phyloP scores from a whole-genome alignment of 225 moss, liverwort and hornwort genomes.

The Sphagnum tenellum region DNA sequence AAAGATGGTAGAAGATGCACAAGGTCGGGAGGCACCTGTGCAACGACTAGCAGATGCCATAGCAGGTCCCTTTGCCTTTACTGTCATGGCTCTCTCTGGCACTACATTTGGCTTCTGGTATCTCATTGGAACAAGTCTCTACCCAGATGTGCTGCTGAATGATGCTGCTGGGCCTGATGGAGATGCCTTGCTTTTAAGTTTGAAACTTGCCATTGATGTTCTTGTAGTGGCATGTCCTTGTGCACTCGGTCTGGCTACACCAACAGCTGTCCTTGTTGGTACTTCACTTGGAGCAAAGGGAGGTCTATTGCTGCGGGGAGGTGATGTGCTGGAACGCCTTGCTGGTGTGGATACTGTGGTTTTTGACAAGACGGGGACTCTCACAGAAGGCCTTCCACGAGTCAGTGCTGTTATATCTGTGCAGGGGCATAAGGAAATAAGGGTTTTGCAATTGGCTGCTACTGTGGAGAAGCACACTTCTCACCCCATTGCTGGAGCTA shows the following conservation, averaged over 20 bases:
- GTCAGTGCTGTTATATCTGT: slow-evolving; percentile 51
- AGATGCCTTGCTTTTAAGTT: slow-evolving; percentile 60
- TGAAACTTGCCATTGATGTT: slow-evolving; percentile 90
- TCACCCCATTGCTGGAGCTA: slow-evolving; percentile 79
- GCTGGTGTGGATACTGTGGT: slow-evolving; percentile 64
- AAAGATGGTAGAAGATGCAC: slow-evolving; percentile 82
- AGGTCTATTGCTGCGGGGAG: slow-evolving; percentile 74
- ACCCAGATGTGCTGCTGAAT: slow-evolving; percentile 73
- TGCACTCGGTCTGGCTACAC: slow-evolving; percentile 88
- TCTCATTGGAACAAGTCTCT: slow-evolving; percentile 58
- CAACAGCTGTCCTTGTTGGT: slow-evolving; percentile 93
- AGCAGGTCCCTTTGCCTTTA: slow-evolving; percentile 81
- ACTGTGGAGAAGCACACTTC: slow-evolving; percentile 73
- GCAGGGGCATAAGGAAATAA: slow-evolving; percentile 17
- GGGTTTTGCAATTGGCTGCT: slow-evolving; percentile 56
- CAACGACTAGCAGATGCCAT: slow-evolving; percentile 80
- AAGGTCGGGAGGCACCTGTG: slow-evolving; percentile 88
- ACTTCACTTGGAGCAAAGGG: slow-evolving; percentile 85
- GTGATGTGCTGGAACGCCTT: slow-evolving; percentile 81
- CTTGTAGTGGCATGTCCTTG: slow-evolving; percentile 97
- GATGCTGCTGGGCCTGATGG: slow-evolving; percentile 78
- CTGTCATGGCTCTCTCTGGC: slow-evolving; percentile 78
- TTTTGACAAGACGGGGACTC: slow-evolving; percentile 90
- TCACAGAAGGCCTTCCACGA: slow-evolving; percentile 81
- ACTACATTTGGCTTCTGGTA: slow-evolving; percentile 91